A percentile compares a stretch with the other conserved stretches of the same genome.
Conservation (phyloP, 208 protist genomes). For the Lotmaria passim region DNA sequence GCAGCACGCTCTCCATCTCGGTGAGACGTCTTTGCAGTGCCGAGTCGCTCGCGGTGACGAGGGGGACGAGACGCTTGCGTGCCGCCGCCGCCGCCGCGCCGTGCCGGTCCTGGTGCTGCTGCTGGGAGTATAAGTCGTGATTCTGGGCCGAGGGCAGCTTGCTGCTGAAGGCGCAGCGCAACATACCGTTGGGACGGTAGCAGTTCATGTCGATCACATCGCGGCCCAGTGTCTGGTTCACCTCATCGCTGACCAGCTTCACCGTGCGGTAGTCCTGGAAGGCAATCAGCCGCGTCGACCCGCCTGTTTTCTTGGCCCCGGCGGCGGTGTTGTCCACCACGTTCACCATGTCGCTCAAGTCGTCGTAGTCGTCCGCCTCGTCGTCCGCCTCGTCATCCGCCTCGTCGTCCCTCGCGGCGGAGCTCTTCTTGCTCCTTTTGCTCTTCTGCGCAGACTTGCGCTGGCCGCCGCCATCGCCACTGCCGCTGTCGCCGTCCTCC, state of each 20-base stretch:
- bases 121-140: constrained; percentile 24
- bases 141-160: constrained; percentile 51
- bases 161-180: constrained; percentile 78
- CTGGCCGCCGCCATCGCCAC: not conserved
- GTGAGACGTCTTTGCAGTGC: constrained; percentile 58
- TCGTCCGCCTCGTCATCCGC: not conserved
- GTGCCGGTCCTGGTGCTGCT: constrained; percentile 14
- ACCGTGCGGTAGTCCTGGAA: constrained; percentile 85
- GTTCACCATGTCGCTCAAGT: constrained; percentile 47
- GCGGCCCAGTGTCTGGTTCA: constrained; percentile 71
- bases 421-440: constrained; percentile 6
- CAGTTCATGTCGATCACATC: constrained; percentile 72
- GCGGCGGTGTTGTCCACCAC: constrained; percentile 35
- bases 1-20: constrained; percentile 56
- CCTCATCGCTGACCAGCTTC: constrained; percentile 76
- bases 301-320: not conserved
- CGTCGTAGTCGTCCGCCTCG: constrained; percentile 36
- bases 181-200: constrained; percentile 78
- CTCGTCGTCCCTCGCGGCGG: not conserved
- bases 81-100: constrained; percentile 9
- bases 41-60: constrained; percentile 48
- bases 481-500: not conserved
- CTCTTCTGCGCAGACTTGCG: not conserved
- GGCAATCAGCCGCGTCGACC: constrained; percentile 48
- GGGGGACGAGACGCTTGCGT: constrained; percentile 47